phyloP scores from a whole-genome alignment of 495 filamentous ascomycete genomes.

The Penicillium salamii region DNA sequence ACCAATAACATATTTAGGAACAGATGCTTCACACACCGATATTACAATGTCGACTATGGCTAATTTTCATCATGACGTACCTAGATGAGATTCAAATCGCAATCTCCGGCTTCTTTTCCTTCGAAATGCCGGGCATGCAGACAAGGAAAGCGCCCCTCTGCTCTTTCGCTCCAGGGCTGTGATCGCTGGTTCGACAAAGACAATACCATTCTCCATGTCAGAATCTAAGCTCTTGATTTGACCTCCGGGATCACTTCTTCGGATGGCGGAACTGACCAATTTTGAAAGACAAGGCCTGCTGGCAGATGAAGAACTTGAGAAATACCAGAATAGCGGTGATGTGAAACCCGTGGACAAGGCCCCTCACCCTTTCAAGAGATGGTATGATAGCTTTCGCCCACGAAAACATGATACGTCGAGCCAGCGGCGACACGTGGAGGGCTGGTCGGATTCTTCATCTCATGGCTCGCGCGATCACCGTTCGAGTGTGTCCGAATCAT shows the following conservation, averaged over 20 bases:
- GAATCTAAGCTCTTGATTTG: background rate
- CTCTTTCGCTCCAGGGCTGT: conserved; percentile 22
- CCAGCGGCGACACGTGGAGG: conserved; percentile 32
- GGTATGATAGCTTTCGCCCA: conserved; percentile 53
- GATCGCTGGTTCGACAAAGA: background rate
- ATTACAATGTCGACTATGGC: conserved; percentile 22
- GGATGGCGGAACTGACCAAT: conserved; percentile 12
- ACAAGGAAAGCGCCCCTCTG: background rate
- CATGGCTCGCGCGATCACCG: conserved; percentile 3
- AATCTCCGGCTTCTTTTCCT: conserved; percentile 14
- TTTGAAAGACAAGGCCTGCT: background rate
- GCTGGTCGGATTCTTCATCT: conserved; percentile 43
- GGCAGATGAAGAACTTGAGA: conserved; percentile 13
- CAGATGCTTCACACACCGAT: background rate
- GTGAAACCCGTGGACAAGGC: conserved; percentile 6
- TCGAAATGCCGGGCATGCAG: background rate
- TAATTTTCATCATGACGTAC: conserved; percentile 25
- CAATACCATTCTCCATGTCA: conserved; percentile 10
- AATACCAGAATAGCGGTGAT: background rate
- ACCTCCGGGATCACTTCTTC: conserved; percentile 1
- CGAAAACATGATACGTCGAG: conserved; percentile 29
- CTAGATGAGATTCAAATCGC: conserved; percentile 29
- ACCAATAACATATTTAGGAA: background rate
- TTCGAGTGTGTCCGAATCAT: conserved; percentile 51
- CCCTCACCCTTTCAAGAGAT: conserved; percentile 46